Evolutionary conservation across 495 filamentous ascomycete species (phyloP).

Genomic region (Filosporella fistucella): DNA sequence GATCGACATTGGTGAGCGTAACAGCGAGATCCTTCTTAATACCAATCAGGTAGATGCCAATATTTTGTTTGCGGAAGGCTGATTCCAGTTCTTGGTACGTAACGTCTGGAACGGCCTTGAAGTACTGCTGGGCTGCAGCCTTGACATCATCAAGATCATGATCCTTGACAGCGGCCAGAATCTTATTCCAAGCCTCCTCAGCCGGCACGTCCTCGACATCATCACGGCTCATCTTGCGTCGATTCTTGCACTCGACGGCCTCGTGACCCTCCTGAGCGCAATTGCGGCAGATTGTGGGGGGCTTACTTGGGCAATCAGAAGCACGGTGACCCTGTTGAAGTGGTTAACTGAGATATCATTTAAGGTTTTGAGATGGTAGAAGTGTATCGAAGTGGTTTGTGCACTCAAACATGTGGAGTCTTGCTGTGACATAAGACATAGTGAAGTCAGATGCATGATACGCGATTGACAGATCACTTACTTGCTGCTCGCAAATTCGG

Average conservation of each 20-base stretch:
- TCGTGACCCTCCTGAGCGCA: constrained; percentile 65
- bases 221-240: constrained; percentile 62
- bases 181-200: constrained; percentile 65
- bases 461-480: too few species aligned
- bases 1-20: constrained; percentile 63
- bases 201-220: constrained; percentile 51
- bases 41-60: constrained; percentile 71
- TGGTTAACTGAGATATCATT: too few species aligned
- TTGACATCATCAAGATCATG: constrained; percentile 73
- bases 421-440: too few species aligned
- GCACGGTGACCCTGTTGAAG: constrained; percentile 66
- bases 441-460: too few species aligned
- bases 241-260: constrained; percentile 59
- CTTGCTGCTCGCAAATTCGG: constrained; percentile 61
- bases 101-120: constrained; percentile 62
- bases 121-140: constrained; percentile 65
- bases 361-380: too few species aligned
- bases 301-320: constrained; percentile 65
- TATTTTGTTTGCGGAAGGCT: constrained; percentile 59
- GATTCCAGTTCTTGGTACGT: constrained; percentile 70
- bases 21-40: constrained; percentile 56
- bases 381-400: too few species aligned
- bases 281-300: constrained; percentile 64
- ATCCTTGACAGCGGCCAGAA: constrained; percentile 57
- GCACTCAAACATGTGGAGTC: too few species aligned